Evolutionary conservation across 768 basidiomycete species (phyloP).

Genomic region (Antrodiella citrinella): DNA sequence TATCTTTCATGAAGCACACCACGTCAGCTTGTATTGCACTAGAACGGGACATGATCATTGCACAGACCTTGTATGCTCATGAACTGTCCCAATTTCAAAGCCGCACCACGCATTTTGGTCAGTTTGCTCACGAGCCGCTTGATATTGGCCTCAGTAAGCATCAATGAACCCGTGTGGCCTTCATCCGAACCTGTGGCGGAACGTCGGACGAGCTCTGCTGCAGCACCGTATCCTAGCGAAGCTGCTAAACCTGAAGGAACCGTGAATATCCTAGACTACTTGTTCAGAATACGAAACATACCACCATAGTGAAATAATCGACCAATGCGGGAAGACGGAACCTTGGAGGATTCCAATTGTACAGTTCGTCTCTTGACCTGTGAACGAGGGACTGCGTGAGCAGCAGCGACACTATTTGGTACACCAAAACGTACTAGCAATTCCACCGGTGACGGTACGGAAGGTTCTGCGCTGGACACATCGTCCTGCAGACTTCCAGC

Average conservation of each 20-base stretch:
- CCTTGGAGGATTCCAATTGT: slow-evolving; percentile 71
- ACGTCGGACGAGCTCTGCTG: slow-evolving; percentile 76
- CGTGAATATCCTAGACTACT: background rate
- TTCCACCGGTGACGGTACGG: too few relatives aligned
- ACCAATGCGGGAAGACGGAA: slow-evolving; percentile 85
- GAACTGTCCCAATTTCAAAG: slow-evolving; percentile 94
- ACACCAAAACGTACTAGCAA: too few relatives aligned
- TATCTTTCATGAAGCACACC: slow-evolving; percentile 43
- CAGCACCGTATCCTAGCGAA: slow-evolving; percentile 83
- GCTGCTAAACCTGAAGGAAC: slow-evolving; percentile 89
- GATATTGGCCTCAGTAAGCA: slow-evolving; percentile 90
- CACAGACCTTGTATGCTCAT: slow-evolving; percentile 84
- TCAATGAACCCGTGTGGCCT: slow-evolving; percentile 37
- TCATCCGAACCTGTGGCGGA: slow-evolving; percentile 35
- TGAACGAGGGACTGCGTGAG: too few relatives aligned
- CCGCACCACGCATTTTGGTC: slow-evolving; percentile 94
- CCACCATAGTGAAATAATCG: slow-evolving; percentile 94
- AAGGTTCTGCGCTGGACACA: too few relatives aligned
- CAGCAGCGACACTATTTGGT: too few relatives aligned
- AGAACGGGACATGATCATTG: background rate
- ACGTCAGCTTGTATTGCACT: background rate
- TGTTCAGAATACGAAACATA: slow-evolving; percentile 21
- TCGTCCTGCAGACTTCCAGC: too few relatives aligned
- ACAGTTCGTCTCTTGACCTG: background rate
- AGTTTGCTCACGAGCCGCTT: slow-evolving; percentile 85